phyloP scores from a whole-genome alignment of 495 filamentous ascomycete genomes.

The Corynascus novoguineensis region DNA sequence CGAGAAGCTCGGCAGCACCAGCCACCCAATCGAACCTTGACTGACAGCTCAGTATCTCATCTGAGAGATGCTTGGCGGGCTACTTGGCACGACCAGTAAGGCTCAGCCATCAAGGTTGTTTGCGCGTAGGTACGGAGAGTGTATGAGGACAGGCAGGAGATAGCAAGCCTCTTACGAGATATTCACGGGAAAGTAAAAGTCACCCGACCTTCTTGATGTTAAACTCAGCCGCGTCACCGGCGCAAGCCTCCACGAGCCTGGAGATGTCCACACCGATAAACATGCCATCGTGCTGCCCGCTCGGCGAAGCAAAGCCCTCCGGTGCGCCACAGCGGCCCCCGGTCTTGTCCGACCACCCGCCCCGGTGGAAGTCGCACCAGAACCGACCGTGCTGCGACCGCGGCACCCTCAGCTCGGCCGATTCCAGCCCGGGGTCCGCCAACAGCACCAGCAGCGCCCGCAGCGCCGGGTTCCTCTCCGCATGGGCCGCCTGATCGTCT shows the following conservation, averaged over 20 bases:
- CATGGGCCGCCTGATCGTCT: conserved; percentile 6
- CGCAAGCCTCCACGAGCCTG: conserved; percentile 9
- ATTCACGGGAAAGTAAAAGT: background rate
- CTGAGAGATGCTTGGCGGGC: conserved; percentile 1
- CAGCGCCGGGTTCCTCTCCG: conserved; percentile 22
- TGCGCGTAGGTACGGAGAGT: background rate
- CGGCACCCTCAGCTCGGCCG: conserved; percentile 23
- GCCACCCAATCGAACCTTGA: background rate
- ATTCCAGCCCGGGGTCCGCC: conserved; percentile 29
- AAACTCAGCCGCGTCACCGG: conserved; percentile 14
- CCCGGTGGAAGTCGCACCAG: conserved; percentile 29
- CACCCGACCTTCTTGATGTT: conserved; percentile 9
- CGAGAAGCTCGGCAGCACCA: conserved; percentile 4
- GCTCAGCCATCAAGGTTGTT: background rate
- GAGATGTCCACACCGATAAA: conserved; percentile 14
- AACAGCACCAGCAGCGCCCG: conserved; percentile 28
- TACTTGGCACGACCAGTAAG: no score
- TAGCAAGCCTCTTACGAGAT: conserved; percentile 3
- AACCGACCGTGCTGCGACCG: conserved; percentile 18
- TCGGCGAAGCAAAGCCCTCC: no score
- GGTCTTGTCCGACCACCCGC: background rate
- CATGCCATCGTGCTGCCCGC: background rate
- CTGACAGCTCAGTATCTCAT: background rate
- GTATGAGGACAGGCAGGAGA: background rate
- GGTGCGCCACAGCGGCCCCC: background rate